Evolutionary conservation across 345 rosid genomes (phyloP).

Genomic region (Syzygium oleosum): DNA sequence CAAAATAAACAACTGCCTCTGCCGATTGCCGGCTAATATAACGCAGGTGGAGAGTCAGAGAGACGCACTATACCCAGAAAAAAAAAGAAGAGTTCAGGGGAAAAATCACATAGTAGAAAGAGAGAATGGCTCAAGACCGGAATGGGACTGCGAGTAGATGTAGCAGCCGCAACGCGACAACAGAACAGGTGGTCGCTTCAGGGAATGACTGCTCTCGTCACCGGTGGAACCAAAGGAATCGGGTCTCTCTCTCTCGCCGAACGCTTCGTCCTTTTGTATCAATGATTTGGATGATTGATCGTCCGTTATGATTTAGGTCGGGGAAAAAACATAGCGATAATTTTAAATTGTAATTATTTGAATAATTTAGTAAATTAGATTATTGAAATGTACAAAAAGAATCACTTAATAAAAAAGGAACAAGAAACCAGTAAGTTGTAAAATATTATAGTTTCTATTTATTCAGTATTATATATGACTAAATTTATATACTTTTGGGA

Average conservation of each 20-base stretch:
- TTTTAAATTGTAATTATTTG: too few species aligned
- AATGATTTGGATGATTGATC: not conserved
- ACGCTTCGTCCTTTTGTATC: not conserved
- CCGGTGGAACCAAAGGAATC: slow-evolving; percentile 32
- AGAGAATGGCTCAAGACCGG: not conserved
- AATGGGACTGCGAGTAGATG: not conserved
- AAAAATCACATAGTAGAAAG: too few species aligned
- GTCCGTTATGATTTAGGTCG: not conserved
- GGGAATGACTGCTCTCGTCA: not conserved
- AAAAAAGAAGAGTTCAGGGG: not conserved
- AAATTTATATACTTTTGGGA: too few species aligned
- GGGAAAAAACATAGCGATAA: not conserved
- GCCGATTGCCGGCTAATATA: not conserved
- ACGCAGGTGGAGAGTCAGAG: not conserved
- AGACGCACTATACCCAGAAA: not conserved
- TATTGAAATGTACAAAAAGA: too few species aligned
- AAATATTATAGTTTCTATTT: too few species aligned
- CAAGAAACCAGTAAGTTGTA: too few species aligned
- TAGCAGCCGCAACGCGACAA: not conserved
- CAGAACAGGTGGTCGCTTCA: not conserved
- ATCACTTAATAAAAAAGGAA: too few species aligned
- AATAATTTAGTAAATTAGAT: too few species aligned
- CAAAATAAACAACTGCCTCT: too few species aligned
- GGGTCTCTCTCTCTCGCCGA: slow-evolving; percentile 10
- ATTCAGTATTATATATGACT: too few species aligned